Evolutionary conservation across 371 early-diverging fungal genomes (phyloP).

Genomic region (Mucor indicus): DNA sequence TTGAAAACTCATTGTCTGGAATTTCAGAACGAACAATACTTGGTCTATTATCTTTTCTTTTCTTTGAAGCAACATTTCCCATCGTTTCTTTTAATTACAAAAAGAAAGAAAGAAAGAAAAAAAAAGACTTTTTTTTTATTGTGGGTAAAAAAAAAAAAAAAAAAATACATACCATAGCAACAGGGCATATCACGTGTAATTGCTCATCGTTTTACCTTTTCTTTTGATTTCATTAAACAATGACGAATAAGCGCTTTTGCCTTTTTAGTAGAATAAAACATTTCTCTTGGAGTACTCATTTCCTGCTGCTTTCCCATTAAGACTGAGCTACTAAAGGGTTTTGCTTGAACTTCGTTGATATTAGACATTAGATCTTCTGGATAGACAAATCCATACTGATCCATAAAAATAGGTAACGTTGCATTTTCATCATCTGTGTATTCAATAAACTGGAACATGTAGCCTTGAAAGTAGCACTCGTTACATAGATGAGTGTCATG

Average conservation of each 20-base stretch:
- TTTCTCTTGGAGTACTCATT: constrained; percentile 3
- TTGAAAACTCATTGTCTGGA: constrained; percentile 44
- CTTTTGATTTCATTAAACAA: constrained; percentile 5
- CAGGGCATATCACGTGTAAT: constrained; percentile 8
- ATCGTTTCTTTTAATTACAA: constrained; percentile 16
- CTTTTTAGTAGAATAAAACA: constrained; percentile 32
- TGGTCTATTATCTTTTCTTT: constrained; percentile 38
- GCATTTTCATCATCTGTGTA: constrained; percentile 16
- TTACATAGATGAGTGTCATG: constrained; percentile 25
- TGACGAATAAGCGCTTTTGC: constrained; percentile 31
- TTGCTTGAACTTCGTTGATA: constrained; percentile 24
- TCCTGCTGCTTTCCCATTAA: constrained; percentile 22
- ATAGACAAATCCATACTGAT: constrained; percentile 16
- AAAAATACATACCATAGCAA: constrained; percentile 5
- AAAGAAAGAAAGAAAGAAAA: constrained; percentile 12
- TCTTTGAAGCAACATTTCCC: constrained; percentile 46
- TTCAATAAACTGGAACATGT: constrained; percentile 25
- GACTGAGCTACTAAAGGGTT: constrained; percentile 23
- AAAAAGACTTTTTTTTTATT: too few relatives aligned
- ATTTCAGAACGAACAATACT: constrained; percentile 39
- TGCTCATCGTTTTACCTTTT: not conserved
- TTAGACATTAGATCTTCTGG: constrained; percentile 19
- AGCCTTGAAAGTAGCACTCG: constrained; percentile 32
- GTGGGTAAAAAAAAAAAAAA: constrained; percentile 6
- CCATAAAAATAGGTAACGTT: constrained; percentile 1